Percentiles rank a stretch among this genome's conserved stretches.
These are phyloP conservation scores for Pisolithus albus DNA, from an alignment of 768 basidiomycete species.

Conservation along the genomic window DNA sequence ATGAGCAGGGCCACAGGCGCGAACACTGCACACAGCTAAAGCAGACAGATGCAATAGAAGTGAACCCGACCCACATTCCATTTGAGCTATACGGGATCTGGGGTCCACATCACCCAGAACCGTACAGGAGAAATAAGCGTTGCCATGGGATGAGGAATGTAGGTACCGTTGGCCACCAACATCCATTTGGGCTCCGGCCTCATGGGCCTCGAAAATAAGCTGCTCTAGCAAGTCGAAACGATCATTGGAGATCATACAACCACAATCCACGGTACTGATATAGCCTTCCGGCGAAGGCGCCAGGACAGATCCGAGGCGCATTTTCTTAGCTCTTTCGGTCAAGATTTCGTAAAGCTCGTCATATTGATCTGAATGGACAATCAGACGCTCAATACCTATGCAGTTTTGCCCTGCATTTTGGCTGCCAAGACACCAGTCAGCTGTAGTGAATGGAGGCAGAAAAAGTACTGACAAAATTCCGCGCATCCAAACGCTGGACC, in stretches of 20 bases:
- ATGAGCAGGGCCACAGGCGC: slow-evolving; percentile 88
- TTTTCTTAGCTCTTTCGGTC: slow-evolving; percentile 50
- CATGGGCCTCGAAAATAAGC: slow-evolving; percentile 62
- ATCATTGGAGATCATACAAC: slow-evolving; percentile 75
- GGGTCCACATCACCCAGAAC: slow-evolving; percentile 72
- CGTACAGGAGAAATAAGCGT: slow-evolving; percentile 82
- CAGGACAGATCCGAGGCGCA: slow-evolving; percentile 77
- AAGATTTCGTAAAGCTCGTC: slow-evolving; percentile 67
- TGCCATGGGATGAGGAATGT: slow-evolving; percentile 64
- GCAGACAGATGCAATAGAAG: not conserved
- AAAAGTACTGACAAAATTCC: slow-evolving; percentile 71
- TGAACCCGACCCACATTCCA: slow-evolving; percentile 49
- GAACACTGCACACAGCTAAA: slow-evolving; percentile 56
- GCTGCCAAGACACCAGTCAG: slow-evolving; percentile 33
- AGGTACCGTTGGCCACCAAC: slow-evolving; percentile 59
- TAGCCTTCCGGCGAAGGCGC: slow-evolving; percentile 60
- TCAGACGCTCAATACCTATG: slow-evolving; percentile 90
- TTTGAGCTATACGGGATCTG: slow-evolving; percentile 68
- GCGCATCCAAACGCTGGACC: slow-evolving; percentile 79
- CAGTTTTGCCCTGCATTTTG: slow-evolving; percentile 95
- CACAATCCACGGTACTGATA: slow-evolving; percentile 72
- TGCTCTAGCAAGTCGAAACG: slow-evolving; percentile 64
- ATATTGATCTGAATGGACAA: slow-evolving; percentile 76
- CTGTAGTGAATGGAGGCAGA: not conserved
- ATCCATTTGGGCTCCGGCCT: slow-evolving; percentile 56